phyloP scores from a whole-genome alignment of 768 basidiomycete species.

The Paxillus involutus region DNA sequence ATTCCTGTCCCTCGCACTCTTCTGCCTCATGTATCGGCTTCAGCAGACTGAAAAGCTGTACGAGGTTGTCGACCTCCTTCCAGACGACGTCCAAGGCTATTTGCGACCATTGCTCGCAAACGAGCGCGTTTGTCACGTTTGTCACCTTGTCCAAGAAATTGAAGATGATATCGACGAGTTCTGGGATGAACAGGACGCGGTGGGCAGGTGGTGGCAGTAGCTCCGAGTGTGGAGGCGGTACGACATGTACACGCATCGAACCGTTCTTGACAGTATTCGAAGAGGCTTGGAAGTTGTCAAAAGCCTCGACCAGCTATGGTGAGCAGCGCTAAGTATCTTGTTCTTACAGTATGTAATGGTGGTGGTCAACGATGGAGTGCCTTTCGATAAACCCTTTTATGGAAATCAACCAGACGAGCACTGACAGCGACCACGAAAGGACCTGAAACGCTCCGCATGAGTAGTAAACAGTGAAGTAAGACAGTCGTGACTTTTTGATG shows the following conservation, averaged over 20 bases:
- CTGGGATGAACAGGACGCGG: slow-evolving; percentile 52
- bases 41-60: slow-evolving; percentile 47
- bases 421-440: too few relatives aligned
- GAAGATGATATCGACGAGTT: slow-evolving; percentile 60
- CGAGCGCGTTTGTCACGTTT: slow-evolving; percentile 47
- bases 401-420: too few relatives aligned
- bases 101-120: slow-evolving; percentile 61
- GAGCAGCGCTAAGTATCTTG: too few relatives aligned
- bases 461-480: too few relatives aligned
- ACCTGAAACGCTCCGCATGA: too few relatives aligned
- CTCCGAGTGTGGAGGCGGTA: background rate
- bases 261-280: background rate
- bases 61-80: slow-evolving; percentile 49
- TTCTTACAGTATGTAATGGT: too few relatives aligned
- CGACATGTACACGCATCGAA: background rate
- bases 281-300: background rate
- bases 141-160: slow-evolving; percentile 40
- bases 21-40: slow-evolving; percentile 37
- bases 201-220: background rate
- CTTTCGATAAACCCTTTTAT: too few relatives aligned
- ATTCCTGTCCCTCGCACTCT: too few relatives aligned
- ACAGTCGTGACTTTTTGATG: too few relatives aligned
- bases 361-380: too few relatives aligned
- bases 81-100: slow-evolving; percentile 59
- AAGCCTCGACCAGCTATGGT: too few relatives aligned